A percentile compares a stretch with the other conserved stretches of the same genome.
phyloP scores from a whole-genome alignment of 768 basidiomycete genomes.

The Tulasnella sp. region DNA sequence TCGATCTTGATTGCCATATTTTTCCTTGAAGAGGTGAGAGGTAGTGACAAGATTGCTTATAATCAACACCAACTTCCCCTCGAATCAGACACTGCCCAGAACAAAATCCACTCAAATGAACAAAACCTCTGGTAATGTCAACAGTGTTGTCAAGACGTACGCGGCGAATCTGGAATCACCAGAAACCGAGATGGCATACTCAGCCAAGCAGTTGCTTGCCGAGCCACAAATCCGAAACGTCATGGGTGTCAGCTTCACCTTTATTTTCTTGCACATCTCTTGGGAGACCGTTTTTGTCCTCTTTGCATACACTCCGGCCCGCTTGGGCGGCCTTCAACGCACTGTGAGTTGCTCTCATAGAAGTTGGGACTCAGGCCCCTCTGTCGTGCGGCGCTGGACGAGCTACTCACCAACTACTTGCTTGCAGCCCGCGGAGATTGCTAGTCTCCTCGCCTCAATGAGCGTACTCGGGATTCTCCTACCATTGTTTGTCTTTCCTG shows the following conservation, averaged over 20 bases:
- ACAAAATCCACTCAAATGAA: neutral
- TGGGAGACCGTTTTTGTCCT: constrained; percentile 62
- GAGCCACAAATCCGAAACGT: neutral
- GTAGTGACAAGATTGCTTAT: neutral
- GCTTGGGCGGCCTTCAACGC: constrained; percentile 48
- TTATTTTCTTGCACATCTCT: constrained; percentile 40
- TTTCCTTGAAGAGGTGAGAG: constrained; percentile 45
- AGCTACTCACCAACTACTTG: no score
- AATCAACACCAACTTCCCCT: neutral
- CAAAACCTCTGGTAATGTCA: no score
- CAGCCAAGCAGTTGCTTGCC: neutral
- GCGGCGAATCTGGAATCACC: neutral
- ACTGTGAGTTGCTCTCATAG: constrained; percentile 32
- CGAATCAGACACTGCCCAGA: neutral
- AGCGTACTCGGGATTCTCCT: constrained; percentile 17
- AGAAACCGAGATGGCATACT: neutral
- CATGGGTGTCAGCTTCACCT: constrained; percentile 23
- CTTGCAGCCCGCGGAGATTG: constrained; percentile 20
- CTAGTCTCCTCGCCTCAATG: constrained; percentile 16
- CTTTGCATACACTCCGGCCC: constrained; percentile 52
- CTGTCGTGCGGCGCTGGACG: no score
- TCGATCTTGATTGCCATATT: constrained; percentile 38
- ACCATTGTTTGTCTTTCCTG: constrained; percentile 19
- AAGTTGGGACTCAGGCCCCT: neutral
- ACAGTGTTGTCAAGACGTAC: no score